Evolutionary conservation across 116 monocot genomes (phyloP).

Genomic region (Zostera marina): DNA sequence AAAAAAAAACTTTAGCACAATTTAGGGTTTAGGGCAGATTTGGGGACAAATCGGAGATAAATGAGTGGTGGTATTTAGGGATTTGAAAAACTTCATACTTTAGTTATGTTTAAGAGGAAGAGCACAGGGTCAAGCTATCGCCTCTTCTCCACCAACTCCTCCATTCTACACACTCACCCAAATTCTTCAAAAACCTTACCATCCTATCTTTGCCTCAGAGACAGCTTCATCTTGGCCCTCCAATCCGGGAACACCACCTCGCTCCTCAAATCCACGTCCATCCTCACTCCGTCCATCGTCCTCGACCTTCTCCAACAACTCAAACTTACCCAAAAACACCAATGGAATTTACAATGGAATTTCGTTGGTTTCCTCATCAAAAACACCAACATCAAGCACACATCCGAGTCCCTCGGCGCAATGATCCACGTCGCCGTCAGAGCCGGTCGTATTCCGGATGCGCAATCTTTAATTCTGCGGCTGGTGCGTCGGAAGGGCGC

Average conservation of each 20-base stretch:
- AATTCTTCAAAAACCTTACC: background rate
- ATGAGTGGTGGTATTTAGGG: too few species aligned
- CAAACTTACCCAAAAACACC: background rate
- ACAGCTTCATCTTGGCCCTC: slow-evolving; percentile 8
- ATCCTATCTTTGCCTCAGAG: background rate
- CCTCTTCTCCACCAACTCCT: too few species aligned
- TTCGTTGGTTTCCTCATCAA: slow-evolving; percentile 14
- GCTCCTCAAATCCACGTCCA: slow-evolving; percentile 4
- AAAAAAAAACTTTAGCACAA: too few species aligned
- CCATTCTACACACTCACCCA: background rate
- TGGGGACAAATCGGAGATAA: too few species aligned
- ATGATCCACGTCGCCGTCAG: slow-evolving; percentile 44
- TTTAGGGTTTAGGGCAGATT: too few species aligned
- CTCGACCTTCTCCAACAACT: slow-evolving; percentile 14
- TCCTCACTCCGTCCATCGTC: slow-evolving; percentile 8
- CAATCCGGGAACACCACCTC: slow-evolving; percentile 2
- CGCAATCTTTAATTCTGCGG: slow-evolving; percentile 68
- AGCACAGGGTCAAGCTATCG: too few species aligned
- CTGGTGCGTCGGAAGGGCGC: slow-evolving; percentile 53
- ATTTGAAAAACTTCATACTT: too few species aligned
- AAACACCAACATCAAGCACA: slow-evolving; percentile 12
- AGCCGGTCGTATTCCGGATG: slow-evolving; percentile 22
- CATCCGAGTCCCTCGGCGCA: slow-evolving; percentile 29
- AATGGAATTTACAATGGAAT: slow-evolving; percentile 10
- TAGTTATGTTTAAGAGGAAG: too few species aligned